Base-by-base conservation (phyloP, 1,284 basidiomycete genomes). In the Pseudozyma pruni region DNA sequence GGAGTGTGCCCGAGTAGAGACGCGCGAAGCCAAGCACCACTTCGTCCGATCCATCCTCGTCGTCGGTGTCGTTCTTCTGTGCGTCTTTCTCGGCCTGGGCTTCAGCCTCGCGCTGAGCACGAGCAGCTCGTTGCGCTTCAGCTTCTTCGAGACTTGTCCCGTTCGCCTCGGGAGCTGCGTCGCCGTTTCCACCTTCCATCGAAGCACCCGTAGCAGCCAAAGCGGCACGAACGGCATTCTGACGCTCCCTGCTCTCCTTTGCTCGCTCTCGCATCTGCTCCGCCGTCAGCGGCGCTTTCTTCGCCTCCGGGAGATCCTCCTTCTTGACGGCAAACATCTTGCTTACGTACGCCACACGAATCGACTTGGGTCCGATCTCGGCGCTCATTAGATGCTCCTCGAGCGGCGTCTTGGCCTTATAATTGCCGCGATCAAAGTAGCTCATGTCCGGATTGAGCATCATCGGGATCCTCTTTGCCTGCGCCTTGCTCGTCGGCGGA, bases 251-350 rank as follows among this genome's bases (percentile, higher is more conserved):
- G n/a, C 68, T 67, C 33, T 76, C 76, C 32, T 66, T 75, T 10
- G 90, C 91, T 52, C 87, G 85, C 17, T 86, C 85, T 22, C 93
- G 86, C 89, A 96, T 90, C 81, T 96, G 92, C 32, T 96, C 93
- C 0, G 91, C 92, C 0, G 90, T 92, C 52, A 93, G 80, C 34
- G 78, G 75, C 22, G 73, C 72, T 32, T 72, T 71, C 51, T 75
- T 73, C n/a, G 72, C 63, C 90, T 94, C 90, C 0, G 95, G 95
- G 29, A 98, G 84, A 44, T 95, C 91, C 51, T 88, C 88, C 17
- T 84, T 85, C 20, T 88, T 85, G 1, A 98, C 90, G 0, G 94
- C 94, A 82, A 98, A 98, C 95, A 98, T 98, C 83, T 98, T 98
- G 86, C 92, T 96, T 51, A 98, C 91, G 82, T 95, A 96, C 4